Evolutionary conservation across 495 filamentous ascomycete genomes (phyloP), one percentile per base, ranked within the genome.

Genomic region (Penicillium verhagenii): DNA sequence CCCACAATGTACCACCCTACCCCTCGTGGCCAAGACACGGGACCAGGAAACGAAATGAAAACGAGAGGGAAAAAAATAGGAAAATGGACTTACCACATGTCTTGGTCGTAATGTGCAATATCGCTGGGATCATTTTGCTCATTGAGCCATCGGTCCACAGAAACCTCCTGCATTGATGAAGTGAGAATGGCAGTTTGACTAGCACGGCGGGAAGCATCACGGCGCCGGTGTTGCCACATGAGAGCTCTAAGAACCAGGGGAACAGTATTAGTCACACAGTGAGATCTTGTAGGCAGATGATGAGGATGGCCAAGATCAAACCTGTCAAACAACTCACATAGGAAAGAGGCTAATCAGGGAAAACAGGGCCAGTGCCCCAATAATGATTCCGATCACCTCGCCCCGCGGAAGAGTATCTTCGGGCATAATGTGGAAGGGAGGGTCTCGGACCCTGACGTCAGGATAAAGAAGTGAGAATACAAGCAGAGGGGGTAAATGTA

Each of bases 331-430:
- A 43, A 68, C 69, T 67, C 49, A 72, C 68, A 74, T 63, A 20
- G 71, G 71, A 47, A 71, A 39, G 19, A 68, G 20, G 52, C 69
- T 74, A 53, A 72, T 69, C 28, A 62, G 29, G 37, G 56, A 59
- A 45, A 74, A 67, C 26, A 70, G 47, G 14, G 59, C 52, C 4
- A 72, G 56, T 6, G 68, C 69, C 24, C 71, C 71, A 60, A 72
- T 62, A 47, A 71, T 61, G 52, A 74, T 63, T 37, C 69, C 68
- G 45, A 74, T 57, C 16, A 74, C 48, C 53, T 69, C 64, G 24
- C 54, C 61, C 35, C 54, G 53, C 9, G 67, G 61, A 26, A 67
- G 38, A 24, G 52, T 39, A 43, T 66, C 52, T 31, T 56, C 61
- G 19, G 53, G 57, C 68, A 72, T 72, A 50, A 54, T 57, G 56